Evolutionary conservation across 73 alveolate genomes (phyloP), one percentile per base, ranked within the genome.

Genomic region (Durusdinium trenchii): DNA sequence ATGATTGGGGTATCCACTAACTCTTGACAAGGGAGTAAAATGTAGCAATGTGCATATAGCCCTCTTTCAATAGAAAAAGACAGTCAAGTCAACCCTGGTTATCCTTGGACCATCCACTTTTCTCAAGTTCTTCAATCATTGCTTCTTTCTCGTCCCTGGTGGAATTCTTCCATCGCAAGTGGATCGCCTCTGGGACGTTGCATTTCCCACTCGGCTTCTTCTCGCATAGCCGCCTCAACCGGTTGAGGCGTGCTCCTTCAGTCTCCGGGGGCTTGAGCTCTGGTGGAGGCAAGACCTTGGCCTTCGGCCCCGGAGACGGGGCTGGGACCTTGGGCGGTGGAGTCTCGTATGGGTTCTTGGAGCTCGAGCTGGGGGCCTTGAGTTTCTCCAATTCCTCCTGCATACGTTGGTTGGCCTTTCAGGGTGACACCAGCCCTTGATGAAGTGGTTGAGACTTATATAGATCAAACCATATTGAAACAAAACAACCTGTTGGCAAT

Each of bases 401-500:
- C 90, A 79, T 76, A n/a, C 20, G 3, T n/a, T 20, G 32, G 47
- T 76, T 76, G 87, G 87, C 87, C 87, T 76, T 6, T 71, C 28
- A 35, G 3, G 51, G 18, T 28, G 51, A 71, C n/a, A n/a, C n/a
- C n/a, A n/a, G n/a, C n/a, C n/a, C n/a, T n/a, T n/a, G n/a, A n/a
- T n/a, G n/a, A n/a, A n/a, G n/a, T n/a, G n/a, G n/a, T n/a, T n/a
- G n/a, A n/a, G n/a, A n/a, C n/a, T n/a, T n/a, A n/a, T n/a, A n/a
- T n/a, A n/a, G n/a, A n/a, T n/a, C n/a, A n/a, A n/a, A n/a, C n/a
- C n/a, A n/a, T n/a, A n/a, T n/a, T n/a, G n/a, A n/a, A n/a, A n/a
- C n/a, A n/a, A n/a, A n/a, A n/a, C n/a, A n/a, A n/a, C n/a, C n/a
- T n/a, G n/a, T n/a, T n/a, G n/a, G n/a, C n/a, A n/a, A n/a, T n/a